phyloP scores from a whole-genome alignment of 495 filamentous ascomycete genomes.

The Aspergillus egyptiacus region DNA sequence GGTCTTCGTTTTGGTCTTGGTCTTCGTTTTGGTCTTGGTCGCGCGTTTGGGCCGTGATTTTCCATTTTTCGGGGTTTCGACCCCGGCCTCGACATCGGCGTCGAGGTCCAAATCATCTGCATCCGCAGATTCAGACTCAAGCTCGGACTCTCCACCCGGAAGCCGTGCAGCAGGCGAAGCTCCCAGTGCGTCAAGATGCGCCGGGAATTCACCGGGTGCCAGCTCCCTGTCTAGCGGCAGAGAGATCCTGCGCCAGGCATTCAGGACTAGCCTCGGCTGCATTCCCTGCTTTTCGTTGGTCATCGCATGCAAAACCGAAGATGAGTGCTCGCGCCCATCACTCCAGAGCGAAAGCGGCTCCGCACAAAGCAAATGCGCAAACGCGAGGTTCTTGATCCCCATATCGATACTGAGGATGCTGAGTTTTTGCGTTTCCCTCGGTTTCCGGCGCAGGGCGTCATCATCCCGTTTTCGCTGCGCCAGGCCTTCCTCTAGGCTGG shows the following conservation, averaged over 20 bases:
- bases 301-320: too few species aligned
- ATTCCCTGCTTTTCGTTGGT: too few species aligned
- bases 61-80: too few species aligned
- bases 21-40: constrained; percentile 4
- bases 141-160: not conserved
- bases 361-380: constrained; percentile 34
- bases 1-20: not conserved
- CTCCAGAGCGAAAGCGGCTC: not conserved
- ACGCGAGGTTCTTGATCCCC: constrained; percentile 80
- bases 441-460: not conserved
- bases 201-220: not conserved
- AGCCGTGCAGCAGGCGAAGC: not conserved
- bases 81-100: too few species aligned
- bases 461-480: not conserved
- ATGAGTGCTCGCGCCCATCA: too few species aligned
- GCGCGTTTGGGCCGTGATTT: too few species aligned
- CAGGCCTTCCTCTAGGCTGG: constrained; percentile 23
- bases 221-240: not conserved
- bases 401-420: constrained; percentile 79
- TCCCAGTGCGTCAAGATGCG: not conserved
- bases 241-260: constrained; percentile 34
- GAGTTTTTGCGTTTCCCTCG: not conserved
- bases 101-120: not conserved
- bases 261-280: too few species aligned
- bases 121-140: not conserved